Conservation (phyloP, 768 basidiomycete genomes). For the Auricularia auricula-judae region DNA sequence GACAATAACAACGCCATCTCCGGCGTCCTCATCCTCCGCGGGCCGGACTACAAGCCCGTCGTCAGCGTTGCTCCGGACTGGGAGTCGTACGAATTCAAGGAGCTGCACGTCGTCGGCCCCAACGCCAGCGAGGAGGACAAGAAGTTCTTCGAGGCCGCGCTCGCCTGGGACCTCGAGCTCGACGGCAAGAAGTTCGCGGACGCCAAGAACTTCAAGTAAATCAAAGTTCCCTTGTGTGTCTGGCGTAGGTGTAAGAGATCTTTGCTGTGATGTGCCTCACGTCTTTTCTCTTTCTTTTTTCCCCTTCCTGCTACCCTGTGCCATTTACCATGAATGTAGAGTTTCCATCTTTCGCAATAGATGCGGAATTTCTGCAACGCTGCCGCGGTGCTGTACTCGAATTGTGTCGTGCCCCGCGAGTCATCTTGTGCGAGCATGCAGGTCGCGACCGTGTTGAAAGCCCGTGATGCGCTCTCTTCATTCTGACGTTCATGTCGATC, state of each 20-base stretch:
- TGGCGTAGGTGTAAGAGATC: conserved; percentile 66
- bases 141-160: conserved; percentile 81
- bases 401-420: too few species aligned
- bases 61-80: conserved; percentile 81
- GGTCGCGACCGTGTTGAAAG: too few species aligned
- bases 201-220: conserved; percentile 55
- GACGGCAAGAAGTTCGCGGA: conserved; percentile 87
- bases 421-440: too few species aligned
- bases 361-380: background rate
- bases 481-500: background rate
- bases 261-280: conserved; percentile 72
- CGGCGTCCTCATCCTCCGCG: conserved; percentile 76
- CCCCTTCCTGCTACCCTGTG: conserved; percentile 29
- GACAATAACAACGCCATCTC: conserved; percentile 68
- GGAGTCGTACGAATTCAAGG: conserved; percentile 77
- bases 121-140: conserved; percentile 64
- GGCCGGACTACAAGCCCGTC: conserved; percentile 57
- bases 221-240: background rate
- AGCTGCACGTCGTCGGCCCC: conserved; percentile 39
- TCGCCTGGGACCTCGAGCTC: conserved; percentile 88
- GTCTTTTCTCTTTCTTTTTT: conserved; percentile 36
- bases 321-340: background rate
- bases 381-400: background rate
- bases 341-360: background rate
- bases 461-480: too few species aligned